phyloP scores from a whole-genome alignment of 176 grass and related monocot species.

The Paspalum notatum region DNA sequence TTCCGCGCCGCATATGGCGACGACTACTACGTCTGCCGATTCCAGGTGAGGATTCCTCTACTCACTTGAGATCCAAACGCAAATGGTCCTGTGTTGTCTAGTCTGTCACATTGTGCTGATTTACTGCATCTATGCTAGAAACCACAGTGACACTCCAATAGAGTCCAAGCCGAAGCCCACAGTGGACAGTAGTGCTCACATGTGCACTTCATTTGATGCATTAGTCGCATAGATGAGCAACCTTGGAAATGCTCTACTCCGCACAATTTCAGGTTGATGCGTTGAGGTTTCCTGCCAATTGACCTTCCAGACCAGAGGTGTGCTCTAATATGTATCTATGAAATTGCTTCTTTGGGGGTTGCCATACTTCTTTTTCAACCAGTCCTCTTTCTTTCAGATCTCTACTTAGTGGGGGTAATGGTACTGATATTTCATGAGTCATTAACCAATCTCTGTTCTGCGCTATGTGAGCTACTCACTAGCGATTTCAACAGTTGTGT shows the following conservation, averaged over 20 bases:
- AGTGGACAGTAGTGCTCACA: neutral
- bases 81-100: neutral
- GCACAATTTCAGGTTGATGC: neutral
- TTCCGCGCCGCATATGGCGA: constrained; percentile 70
- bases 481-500: neutral
- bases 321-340: neutral
- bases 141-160: neutral
- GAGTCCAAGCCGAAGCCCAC: neutral
- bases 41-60: constrained; percentile 51
- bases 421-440: neutral
- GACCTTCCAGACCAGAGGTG: neutral
- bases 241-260: neutral
- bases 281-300: neutral
- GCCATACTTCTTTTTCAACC: neutral
- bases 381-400: neutral
- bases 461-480: neutral
- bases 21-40: constrained; percentile 81
- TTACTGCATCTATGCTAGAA: neutral
- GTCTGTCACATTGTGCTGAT: neutral
- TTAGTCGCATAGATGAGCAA: neutral
- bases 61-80: neutral
- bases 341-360: neutral
- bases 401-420: neutral
- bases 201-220: neutral
- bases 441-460: neutral